These are phyloP conservation scores for Theileria orientalis DNA, from an alignment of 169 alveolate genomes.

Conservation along the genomic window DNA sequence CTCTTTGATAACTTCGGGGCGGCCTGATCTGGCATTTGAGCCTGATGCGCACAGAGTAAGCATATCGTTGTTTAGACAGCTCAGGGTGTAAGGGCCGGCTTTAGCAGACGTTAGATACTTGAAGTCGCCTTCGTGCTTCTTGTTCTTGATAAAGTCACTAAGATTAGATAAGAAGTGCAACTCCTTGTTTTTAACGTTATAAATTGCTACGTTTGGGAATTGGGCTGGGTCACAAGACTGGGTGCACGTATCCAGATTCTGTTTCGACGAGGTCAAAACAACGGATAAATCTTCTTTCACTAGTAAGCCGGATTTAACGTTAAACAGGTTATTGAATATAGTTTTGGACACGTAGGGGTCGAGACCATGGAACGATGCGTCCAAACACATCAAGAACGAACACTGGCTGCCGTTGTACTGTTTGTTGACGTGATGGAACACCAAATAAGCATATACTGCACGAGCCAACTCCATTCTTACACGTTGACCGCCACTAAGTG, in stretches of 20 bases:
- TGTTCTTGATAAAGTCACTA: not conserved
- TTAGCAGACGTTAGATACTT: no score
- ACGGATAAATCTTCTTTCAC: slow-evolving; percentile 49
- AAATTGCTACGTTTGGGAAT: not conserved
- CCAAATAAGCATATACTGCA: no score
- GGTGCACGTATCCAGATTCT: slow-evolving; percentile 3
- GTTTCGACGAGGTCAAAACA: slow-evolving; percentile 16
- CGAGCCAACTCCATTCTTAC: no score
- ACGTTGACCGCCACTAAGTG: slow-evolving; percentile 89
- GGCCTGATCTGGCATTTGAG: not conserved
- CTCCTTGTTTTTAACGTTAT: not conserved
- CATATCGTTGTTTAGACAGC: not conserved
- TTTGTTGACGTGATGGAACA: slow-evolving; percentile 52
- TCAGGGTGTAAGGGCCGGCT: not conserved
- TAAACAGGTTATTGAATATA: no score
- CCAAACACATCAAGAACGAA: no score
- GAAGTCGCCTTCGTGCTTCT: not conserved
- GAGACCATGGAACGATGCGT: no score
- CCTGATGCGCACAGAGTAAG: slow-evolving; percentile 6
- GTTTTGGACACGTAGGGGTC: no score
- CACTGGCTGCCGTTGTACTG: slow-evolving; percentile 20
- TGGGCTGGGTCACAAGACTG: not conserved
- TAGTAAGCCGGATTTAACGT: slow-evolving; percentile 34
- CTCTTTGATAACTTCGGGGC: not conserved
- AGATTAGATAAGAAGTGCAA: not conserved